Evolutionary conservation across 257 asterid species (phyloP).

Genomic region (Solanum arcanum): DNA sequence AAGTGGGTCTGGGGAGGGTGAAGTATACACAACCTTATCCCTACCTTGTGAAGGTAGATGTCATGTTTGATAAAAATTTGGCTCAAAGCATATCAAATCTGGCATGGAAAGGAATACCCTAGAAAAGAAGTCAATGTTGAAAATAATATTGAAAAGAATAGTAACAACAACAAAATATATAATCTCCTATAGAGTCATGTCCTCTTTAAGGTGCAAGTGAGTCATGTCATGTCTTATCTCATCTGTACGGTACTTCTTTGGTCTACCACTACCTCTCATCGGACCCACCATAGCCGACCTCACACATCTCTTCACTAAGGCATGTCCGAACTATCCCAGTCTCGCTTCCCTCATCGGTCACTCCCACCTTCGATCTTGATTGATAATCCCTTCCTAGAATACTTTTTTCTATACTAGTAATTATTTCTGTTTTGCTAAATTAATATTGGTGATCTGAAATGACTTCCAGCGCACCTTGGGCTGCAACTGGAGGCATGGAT

Average conservation of each 20-base stretch:
- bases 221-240: neutral
- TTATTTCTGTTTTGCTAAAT: neutral
- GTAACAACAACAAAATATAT: neutral
- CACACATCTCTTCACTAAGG: neutral
- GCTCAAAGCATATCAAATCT: neutral
- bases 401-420: neutral
- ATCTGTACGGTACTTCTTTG: neutral
- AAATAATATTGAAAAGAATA: neutral
- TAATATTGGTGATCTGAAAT: neutral
- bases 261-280: neutral
- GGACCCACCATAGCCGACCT: neutral
- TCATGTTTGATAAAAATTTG: neutral
- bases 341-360: neutral
- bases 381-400: neutral
- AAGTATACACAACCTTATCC: neutral
- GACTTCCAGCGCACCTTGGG: conserved; percentile 51
- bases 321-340: neutral
- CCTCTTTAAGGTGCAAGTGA: neutral
- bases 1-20: neutral
- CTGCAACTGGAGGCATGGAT: conserved; percentile 90
- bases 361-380: neutral
- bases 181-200: neutral
- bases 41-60: neutral
- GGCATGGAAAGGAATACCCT: neutral
- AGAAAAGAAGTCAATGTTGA: neutral